These are phyloP conservation scores for Tardiomyces depauwii DNA, from an alignment of 1,139 yeast species.

Conservation along the genomic window DNA sequence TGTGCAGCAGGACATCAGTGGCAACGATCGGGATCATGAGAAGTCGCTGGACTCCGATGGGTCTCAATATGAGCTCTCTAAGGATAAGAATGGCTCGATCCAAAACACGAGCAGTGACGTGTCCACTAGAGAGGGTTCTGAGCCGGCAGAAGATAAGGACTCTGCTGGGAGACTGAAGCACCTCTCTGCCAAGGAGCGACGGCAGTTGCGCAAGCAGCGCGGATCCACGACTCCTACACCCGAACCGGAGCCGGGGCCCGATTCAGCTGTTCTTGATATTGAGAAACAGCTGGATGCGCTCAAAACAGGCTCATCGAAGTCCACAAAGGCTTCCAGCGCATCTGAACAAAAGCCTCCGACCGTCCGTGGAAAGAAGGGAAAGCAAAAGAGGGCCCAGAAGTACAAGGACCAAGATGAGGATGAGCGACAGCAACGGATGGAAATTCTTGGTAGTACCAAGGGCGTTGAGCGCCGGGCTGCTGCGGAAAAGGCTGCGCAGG, in stretches of 20 bases:
- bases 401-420: constrained; percentile 91
- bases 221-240: constrained; percentile 11
- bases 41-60: too few species aligned
- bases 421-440: constrained; percentile 63
- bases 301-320: constrained; percentile 9
- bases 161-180: constrained; percentile 6
- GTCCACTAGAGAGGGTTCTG: too few species aligned
- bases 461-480: constrained; percentile 10
- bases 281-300: constrained; percentile 12
- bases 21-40: too few species aligned
- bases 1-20: too few species aligned
- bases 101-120: too few species aligned
- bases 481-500: constrained; percentile 15
- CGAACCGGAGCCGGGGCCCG: background rate
- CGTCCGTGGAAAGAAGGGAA: constrained; percentile 77
- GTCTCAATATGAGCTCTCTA: too few species aligned
- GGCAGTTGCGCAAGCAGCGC: constrained; percentile 9
- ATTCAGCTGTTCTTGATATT: constrained; percentile 5
- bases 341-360: constrained; percentile 6
- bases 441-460: constrained; percentile 58
- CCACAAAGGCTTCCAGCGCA: constrained; percentile 23
- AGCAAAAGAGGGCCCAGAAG: constrained; percentile 69
- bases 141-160: constrained; percentile 11
- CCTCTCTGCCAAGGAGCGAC: constrained; percentile 8
- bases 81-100: too few species aligned